Evolutionary conservation across 1,139 yeast species (phyloP), one percentile per base, ranked within the genome.

Genomic region (Petasospora fabianii): DNA sequence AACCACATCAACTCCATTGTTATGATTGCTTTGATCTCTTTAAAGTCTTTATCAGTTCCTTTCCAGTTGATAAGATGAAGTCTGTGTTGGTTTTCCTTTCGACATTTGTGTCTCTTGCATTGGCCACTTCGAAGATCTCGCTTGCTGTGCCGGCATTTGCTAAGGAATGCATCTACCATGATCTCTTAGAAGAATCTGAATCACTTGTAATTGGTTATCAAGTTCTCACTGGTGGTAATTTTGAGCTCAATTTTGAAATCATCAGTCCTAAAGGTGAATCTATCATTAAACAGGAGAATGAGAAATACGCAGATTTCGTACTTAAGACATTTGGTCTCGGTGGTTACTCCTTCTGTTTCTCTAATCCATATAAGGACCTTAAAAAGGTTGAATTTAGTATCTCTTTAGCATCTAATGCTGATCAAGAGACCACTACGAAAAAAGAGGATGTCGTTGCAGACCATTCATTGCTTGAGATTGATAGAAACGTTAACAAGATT

Each of bases 311-410:
- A 5, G 85, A 79, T 51, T 77, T 75, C 41, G 58, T 54, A 52
- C 65, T 56, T 71, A 83, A 54, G 73, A 66, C 73, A 1, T 67
- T 66, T 53, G 73, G 73, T 14, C 38, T 65, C 29, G 86, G 86
- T 38, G 81, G 79, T 60, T 80, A 79, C 60, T 75, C 77, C 49
- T 78, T 80, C 64, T 80, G 86, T 58, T 80, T 80, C 64, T 64
- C 74, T 51, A 80, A 80, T 59, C 75, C 77, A 24, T 77, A 79
- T 69, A 77, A 84, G 10, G 79, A 75, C 49, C 68, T 80, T 49
- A 80, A 80, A 61, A 79, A 78, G 48, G 75, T 80, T 51, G 86
- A 80, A 59, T 72, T 80, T 49, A 79, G 79, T 47, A 69, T 80
- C 55, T 74, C 69, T 50, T 64, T 73, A 43, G 81, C 76, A 48